Conservation (phyloP, 768 basidiomycete genomes). For the Piloderma croceum region DNA sequence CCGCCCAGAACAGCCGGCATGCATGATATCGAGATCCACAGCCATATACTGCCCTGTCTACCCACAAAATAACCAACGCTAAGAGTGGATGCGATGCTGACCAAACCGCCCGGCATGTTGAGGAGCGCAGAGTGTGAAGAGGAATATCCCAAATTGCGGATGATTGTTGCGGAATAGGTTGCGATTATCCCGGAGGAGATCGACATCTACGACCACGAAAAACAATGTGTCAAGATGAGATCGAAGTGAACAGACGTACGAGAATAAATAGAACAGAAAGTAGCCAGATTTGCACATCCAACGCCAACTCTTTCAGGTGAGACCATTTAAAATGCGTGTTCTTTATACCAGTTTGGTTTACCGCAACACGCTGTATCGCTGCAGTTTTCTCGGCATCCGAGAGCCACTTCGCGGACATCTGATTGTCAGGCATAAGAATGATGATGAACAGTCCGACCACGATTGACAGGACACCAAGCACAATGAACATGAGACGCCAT, state of each 20-base stretch:
- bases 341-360: slow-evolving; percentile 21
- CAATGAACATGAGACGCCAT: slow-evolving; percentile 16
- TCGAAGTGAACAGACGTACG: no score
- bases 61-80: slow-evolving; percentile 10
- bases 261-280: no score
- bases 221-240: no score
- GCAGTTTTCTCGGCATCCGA: slow-evolving; percentile 13
- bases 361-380: slow-evolving; percentile 17
- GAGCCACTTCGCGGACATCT: slow-evolving; percentile 14
- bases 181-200: no score
- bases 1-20: slow-evolving; percentile 11
- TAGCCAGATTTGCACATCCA: slow-evolving; percentile 12
- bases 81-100: slow-evolving; percentile 11
- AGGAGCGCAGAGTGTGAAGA: slow-evolving; percentile 10
- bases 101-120: slow-evolving; percentile 13
- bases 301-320: slow-evolving; percentile 10
- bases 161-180: slow-evolving; percentile 12
- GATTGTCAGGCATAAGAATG: slow-evolving; percentile 12
- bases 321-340: slow-evolving; percentile 18
- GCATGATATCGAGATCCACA: no score
- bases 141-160: no score
- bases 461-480: slow-evolving; percentile 9
- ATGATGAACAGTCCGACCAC: slow-evolving; percentile 9
- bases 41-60: slow-evolving; percentile 7
- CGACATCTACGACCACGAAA: no score